Evolutionary conservation across 441 rosid genomes (phyloP), one percentile per base, ranked within the genome.

Genomic region (Erodium texanum): DNA sequence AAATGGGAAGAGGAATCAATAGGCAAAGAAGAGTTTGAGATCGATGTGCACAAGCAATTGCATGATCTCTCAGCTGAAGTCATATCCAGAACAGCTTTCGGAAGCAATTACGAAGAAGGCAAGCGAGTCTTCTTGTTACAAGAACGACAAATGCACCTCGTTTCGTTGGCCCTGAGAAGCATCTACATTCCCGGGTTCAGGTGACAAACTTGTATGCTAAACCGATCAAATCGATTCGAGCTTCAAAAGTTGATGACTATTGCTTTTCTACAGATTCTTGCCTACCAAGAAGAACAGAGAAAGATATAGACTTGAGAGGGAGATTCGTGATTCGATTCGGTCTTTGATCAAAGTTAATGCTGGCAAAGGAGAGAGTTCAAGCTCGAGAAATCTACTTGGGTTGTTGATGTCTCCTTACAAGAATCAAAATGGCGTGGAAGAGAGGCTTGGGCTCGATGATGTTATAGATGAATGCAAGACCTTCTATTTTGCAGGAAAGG

Each of bases 391-490:
- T 67, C 74, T 91, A 14, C 86, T 93, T 19, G 66, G 75, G 71
- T 80, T 84, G 62, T 74, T 93, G 54, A 82, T 76, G 81, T 76
- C 90, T 20, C 63, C 87, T 0, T 77, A 79, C 45, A 79, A 62
- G 59, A 85, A 83, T 65, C 84, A 75, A 16, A 72, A 83, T 66
- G 93, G 77, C n/a, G 61, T 75, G 69, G 90, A 89, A 68, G 90
- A 89, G 80, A 84, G 61, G 52, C 75, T 87, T 65, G 81, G 73
- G 3, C 76, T 77, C 14, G 90, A 89, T 69, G 95, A 91, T 65
- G 80, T 93, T 29, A 83, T 90, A 68, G 89, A 86, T 19, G 98
- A 93, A 73, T 89, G 95, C 86, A 87, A 89, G 77, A 89, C 96
- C 4, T 86, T 93, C 72, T 93, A 89, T 74, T 85, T 91, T 67